A percentile compares a stretch with the other conserved stretches of the same genome.
Conservation (phyloP, 225 moss, liverwort and hornwort species). For the Pleurozium schreberi region DNA sequence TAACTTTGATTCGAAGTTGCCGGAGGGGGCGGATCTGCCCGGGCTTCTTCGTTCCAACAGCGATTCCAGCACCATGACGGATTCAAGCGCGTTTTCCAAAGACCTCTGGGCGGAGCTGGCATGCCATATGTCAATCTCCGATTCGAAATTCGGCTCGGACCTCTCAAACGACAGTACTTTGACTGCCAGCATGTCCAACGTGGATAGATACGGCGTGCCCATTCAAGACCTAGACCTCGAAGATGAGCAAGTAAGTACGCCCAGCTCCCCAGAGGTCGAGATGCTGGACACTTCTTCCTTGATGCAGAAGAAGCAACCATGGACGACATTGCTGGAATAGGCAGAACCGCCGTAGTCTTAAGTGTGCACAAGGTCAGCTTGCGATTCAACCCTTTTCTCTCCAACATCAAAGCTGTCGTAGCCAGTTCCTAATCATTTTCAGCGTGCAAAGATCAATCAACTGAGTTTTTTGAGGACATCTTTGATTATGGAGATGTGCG, state of each 20-base stretch:
- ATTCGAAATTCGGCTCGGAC: constrained; percentile 33
- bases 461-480: constrained; percentile 11
- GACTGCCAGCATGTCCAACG: constrained; percentile 7
- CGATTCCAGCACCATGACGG: constrained; percentile 42
- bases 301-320: constrained; percentile 41
- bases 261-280: constrained; percentile 35
- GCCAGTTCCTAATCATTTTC: not conserved
- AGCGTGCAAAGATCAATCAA: not conserved
- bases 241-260: not conserved
- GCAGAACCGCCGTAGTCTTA: not conserved
- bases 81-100: constrained; percentile 25
- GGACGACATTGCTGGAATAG: constrained; percentile 17
- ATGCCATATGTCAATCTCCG: constrained; percentile 37
- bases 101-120: constrained; percentile 41
- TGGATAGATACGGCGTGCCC: not conserved
- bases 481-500: not conserved
- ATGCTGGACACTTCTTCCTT: constrained; percentile 36
- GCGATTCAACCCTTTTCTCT: not conserved
- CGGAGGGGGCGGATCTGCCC: not conserved
- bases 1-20: constrained; percentile 14
- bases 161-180: constrained; percentile 28
- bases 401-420: not conserved
- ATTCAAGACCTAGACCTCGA: constrained; percentile 7
- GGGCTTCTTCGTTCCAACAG: constrained; percentile 13
- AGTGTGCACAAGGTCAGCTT: not conserved